phyloP scores from a whole-genome alignment of 768 basidiomycete genomes.

The Lactifluus subvellereus region DNA sequence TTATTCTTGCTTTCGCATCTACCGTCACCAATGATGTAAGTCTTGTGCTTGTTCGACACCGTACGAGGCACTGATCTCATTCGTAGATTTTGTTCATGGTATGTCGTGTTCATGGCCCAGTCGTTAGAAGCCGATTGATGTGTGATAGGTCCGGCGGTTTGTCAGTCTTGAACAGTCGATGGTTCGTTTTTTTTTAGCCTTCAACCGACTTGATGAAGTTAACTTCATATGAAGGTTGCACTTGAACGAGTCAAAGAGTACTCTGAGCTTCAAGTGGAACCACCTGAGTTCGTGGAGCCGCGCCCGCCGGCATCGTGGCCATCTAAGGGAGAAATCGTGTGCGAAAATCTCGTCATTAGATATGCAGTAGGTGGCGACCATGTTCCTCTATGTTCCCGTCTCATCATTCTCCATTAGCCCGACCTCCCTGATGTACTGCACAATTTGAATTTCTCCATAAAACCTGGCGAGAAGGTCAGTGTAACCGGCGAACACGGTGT shows the following conservation, averaged over 20 bases:
- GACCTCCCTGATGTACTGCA: constrained; percentile 86
- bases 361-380: constrained; percentile 55
- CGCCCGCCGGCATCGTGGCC: constrained; percentile 83
- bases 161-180: constrained; percentile 89
- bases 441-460: constrained; percentile 64
- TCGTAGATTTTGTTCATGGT: constrained; percentile 35
- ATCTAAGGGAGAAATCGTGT: constrained; percentile 56
- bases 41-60: neutral
- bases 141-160: constrained; percentile 59
- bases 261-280: constrained; percentile 70
- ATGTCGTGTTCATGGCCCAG: neutral
- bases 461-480: constrained; percentile 69
- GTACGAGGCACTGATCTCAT: constrained; percentile 24
- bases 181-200: constrained; percentile 39
- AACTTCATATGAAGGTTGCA: constrained; percentile 49
- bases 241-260: constrained; percentile 90
- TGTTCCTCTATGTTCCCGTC: constrained; percentile 1
- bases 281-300: constrained; percentile 80
- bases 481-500: neutral
- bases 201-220: neutral
- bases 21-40: constrained; percentile 65
- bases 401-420: constrained; percentile 43
- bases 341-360: constrained; percentile 69
- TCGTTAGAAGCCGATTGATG: constrained; percentile 8
- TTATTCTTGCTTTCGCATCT: constrained; percentile 78